Conservation (phyloP, 2,329 filamentous ascomycete genomes). For the Aspergillus hiratsukae region DNA sequence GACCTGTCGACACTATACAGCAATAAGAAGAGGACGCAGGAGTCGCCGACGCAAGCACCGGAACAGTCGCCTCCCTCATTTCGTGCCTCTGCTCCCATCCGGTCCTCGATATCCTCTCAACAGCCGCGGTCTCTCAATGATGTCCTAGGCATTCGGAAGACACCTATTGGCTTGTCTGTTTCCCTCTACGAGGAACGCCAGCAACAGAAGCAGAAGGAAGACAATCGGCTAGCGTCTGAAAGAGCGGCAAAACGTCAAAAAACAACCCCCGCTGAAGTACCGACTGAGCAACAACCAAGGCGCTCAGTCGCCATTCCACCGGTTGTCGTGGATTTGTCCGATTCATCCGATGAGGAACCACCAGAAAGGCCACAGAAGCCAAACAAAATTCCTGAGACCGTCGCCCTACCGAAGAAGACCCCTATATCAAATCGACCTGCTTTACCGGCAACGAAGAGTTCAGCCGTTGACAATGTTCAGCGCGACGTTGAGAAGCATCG, state of each 20-base stretch:
- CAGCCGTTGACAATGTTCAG: not conserved
- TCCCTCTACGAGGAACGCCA: conserved; percentile 59
- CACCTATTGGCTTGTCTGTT: conserved; percentile 59
- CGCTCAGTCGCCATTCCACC: conserved; percentile 3
- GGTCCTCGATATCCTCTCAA: conserved; percentile 33
- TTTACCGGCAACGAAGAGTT: not conserved
- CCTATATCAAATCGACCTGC: not conserved
- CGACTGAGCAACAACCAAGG: conserved; percentile 2
- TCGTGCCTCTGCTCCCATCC: conserved; percentile 31
- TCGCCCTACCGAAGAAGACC: not conserved
- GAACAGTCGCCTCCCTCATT: conserved; percentile 40
- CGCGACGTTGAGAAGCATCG: not conserved
- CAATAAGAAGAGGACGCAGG: conserved; percentile 52
- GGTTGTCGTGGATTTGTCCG: conserved; percentile 22
- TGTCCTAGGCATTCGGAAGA: conserved; percentile 61
- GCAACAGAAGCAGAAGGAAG: conserved; percentile 7
- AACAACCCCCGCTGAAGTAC: conserved; percentile 14
- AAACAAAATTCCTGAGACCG: not conserved
- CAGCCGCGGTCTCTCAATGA: conserved; percentile 57
- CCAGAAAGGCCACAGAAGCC: not conserved
- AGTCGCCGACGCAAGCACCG: conserved; percentile 24
- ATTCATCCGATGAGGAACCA: not conserved
- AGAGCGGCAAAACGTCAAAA: conserved; percentile 33
- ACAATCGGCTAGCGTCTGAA: conserved; percentile 11
- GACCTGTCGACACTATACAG: conserved; percentile 73